Evolutionary conservation across 768 basidiomycete genomes (phyloP).

Genomic region (Albatrellus ellisii): DNA sequence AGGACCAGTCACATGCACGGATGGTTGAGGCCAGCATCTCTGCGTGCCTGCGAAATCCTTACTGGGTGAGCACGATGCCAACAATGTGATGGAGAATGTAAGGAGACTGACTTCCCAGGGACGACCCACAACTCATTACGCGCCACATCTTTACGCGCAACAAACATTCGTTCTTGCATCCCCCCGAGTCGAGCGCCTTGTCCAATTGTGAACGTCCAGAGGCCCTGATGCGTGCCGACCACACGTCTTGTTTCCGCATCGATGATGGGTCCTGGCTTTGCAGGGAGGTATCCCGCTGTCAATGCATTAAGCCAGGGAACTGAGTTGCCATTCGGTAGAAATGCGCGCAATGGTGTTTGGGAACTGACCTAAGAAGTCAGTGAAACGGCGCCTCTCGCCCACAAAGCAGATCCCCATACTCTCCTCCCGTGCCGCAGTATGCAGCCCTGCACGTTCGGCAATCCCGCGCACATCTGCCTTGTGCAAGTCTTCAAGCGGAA

Average conservation of each 20-base stretch:
- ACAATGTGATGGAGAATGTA: not conserved
- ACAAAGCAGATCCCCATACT: slow-evolving; percentile 96
- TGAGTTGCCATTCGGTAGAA: not conserved
- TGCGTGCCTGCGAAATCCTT: slow-evolving; percentile 39
- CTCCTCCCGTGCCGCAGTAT: slow-evolving; percentile 66
- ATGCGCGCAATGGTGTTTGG: not conserved
- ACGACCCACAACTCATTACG: slow-evolving; percentile 67
- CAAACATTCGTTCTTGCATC: slow-evolving; percentile 49
- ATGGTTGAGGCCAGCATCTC: slow-evolving; percentile 29
- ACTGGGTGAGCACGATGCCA: not conserved
- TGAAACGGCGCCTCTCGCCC: slow-evolving; percentile 64
- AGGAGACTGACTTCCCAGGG: slow-evolving; percentile 40
- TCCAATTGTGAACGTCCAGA: slow-evolving; percentile 82
- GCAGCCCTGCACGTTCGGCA: slow-evolving; percentile 46
- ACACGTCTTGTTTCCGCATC: slow-evolving; percentile 38
- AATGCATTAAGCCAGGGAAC: too few species aligned
- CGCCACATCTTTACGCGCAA: slow-evolving; percentile 52
- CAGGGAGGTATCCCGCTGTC: slow-evolving; percentile 64
- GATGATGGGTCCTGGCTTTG: slow-evolving; percentile 58
- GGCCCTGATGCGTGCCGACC: slow-evolving; percentile 52
- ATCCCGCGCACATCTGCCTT: slow-evolving; percentile 68
- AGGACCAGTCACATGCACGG: slow-evolving; percentile 39
- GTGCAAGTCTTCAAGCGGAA: slow-evolving; percentile 55
- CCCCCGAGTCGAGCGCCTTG: slow-evolving; percentile 62
- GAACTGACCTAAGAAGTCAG: slow-evolving; percentile 54